A percentile compares a stretch with the other conserved stretches of the same genome.
Conservation (phyloP, 306 rosid species). For the Sicyos edulis region DNA sequence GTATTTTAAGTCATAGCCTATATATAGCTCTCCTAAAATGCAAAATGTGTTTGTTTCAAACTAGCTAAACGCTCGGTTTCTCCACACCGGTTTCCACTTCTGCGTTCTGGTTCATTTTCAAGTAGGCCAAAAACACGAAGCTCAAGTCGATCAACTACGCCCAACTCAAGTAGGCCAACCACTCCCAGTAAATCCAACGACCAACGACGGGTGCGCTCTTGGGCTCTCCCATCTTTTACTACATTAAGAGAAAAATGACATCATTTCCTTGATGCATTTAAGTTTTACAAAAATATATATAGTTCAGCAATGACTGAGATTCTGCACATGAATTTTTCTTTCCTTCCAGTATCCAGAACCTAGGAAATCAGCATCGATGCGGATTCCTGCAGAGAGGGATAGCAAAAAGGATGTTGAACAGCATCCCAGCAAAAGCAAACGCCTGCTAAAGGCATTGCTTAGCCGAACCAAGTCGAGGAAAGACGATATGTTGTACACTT, state of each 20-base stretch:
- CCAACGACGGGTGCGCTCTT: conserved; percentile 57
- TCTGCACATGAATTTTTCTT: background rate
- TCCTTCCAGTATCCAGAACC: conserved; percentile 73
- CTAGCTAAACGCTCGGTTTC: conserved; percentile 80
- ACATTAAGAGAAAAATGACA: background rate
- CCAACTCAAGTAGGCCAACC: conserved; percentile 72
- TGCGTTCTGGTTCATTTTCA: conserved; percentile 77
- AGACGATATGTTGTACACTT: conserved; percentile 85
- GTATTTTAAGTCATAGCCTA: background rate
- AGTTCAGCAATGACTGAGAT: background rate
- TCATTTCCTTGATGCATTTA: background rate
- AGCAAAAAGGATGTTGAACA: conserved; percentile 66
- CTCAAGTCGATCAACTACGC: conserved; percentile 63
- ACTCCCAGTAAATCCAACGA: conserved; percentile 73
- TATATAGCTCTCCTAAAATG: conserved; percentile 21
- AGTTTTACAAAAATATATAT: background rate
- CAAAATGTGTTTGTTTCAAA: conserved; percentile 14
- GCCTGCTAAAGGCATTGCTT: conserved; percentile 84
- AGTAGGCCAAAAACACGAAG: conserved; percentile 65
- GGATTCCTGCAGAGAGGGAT: conserved; percentile 71
- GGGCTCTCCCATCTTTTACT: background rate
- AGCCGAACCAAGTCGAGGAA: conserved; percentile 96
- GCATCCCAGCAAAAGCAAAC: conserved; percentile 79
- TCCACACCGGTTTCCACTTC: conserved; percentile 86
- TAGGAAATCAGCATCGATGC: conserved; percentile 87